A percentile compares a stretch with the other conserved stretches of the same genome.
phyloP scores from a whole-genome alignment of 129 eudicot species.

The Flaveria linearis region DNA sequence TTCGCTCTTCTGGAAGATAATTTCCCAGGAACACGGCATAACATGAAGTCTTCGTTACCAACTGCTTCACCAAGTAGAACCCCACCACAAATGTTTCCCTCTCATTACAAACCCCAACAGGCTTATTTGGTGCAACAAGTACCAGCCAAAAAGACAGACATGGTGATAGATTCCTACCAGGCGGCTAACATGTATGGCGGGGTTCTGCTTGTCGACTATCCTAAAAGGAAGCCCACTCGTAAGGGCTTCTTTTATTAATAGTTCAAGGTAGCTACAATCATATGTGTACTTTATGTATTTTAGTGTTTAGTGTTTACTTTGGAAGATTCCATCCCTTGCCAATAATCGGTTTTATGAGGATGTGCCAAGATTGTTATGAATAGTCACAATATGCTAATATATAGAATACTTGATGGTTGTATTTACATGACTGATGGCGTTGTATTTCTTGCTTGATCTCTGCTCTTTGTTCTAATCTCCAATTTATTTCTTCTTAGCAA shows the following conservation, averaged over 20 bases:
- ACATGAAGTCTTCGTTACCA: not conserved
- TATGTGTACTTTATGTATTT: not conserved
- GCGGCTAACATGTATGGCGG: conserved; percentile 45
- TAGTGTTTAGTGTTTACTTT: not conserved
- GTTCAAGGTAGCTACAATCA: not conserved
- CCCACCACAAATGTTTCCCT: not conserved
- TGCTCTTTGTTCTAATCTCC: too few relatives aligned
- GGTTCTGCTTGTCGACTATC: conserved; percentile 22
- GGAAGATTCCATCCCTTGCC: conserved; percentile 18
- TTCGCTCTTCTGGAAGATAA: conserved; percentile 38
- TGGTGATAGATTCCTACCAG: conserved; percentile 22
- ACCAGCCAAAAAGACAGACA: conserved; percentile 3
- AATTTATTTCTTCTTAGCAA: not conserved
- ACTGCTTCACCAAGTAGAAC: conserved; percentile 7
- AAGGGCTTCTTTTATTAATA: conserved; percentile 28
- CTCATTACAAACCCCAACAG: conserved; percentile 29
- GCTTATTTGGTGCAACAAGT: conserved; percentile 28
- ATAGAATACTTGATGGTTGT: not conserved
- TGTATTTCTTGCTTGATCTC: too few relatives aligned
- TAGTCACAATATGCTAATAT: not conserved
- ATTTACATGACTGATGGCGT: not conserved
- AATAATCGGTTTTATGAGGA: conserved; percentile 12
- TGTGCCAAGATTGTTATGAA: conserved; percentile 10
- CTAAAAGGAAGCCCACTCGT: conserved; percentile 12
- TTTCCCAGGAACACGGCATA: not conserved